A percentile compares a stretch with the other conserved stretches of the same genome.
Conservation (phyloP, 1,139 yeast species). For the Insectozyma bohioensis region DNA sequence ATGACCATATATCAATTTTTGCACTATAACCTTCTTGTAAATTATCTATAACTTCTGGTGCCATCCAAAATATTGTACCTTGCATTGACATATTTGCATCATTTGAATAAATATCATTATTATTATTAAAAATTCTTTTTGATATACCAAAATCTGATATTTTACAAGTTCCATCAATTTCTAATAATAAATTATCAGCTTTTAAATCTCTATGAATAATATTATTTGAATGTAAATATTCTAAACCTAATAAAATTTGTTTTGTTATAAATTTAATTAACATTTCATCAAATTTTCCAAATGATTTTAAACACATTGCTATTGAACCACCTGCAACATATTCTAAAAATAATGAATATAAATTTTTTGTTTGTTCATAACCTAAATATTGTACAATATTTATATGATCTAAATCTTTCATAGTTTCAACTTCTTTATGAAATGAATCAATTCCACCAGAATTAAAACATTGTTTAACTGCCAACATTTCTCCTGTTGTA, state of each 20-base stretch:
- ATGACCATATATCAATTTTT: slow-evolving; percentile 88
- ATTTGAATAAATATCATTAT: slow-evolving; percentile 79
- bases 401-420: slow-evolving; percentile 90
- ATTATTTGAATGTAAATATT: slow-evolving; percentile 83
- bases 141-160: slow-evolving; percentile 98
- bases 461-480: slow-evolving; percentile 85
- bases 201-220: slow-evolving; percentile 93
- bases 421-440: slow-evolving; percentile 87
- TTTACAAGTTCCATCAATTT: slow-evolving; percentile 91
- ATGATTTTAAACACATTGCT: slow-evolving; percentile 77
- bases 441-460: slow-evolving; percentile 76
- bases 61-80: slow-evolving; percentile 99
- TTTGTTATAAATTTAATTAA: slow-evolving; percentile 70
- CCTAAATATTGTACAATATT: slow-evolving; percentile 96
- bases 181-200: slow-evolving; percentile 88
- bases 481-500: slow-evolving; percentile 98
- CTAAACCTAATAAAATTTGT: slow-evolving; percentile 81
- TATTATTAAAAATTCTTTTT: slow-evolving; percentile 52
- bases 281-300: slow-evolving; percentile 82
- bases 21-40: slow-evolving; percentile 94
- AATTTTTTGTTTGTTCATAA: slow-evolving; percentile 73
- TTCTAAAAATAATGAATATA: slow-evolving; percentile 84
- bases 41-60: slow-evolving; percentile 94
- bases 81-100: slow-evolving; percentile 97
- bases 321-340: slow-evolving; percentile 98